Percentiles rank a stretch among this genome's conserved stretches.
Conservation (phyloP, 2,329 filamentous ascomycete genomes). For the Mycosphaerella arachidis region DNA sequence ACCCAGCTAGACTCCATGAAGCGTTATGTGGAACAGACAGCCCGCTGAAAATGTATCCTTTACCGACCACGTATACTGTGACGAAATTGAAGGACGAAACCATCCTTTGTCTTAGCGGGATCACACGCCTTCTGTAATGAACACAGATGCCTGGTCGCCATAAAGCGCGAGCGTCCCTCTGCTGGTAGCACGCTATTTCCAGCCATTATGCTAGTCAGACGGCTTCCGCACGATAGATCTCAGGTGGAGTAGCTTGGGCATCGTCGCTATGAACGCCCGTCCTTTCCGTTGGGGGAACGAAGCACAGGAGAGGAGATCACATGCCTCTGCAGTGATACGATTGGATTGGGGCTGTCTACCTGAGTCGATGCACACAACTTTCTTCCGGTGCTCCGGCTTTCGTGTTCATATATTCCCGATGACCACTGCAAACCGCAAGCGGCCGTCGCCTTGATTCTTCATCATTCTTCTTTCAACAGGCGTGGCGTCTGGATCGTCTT, state of each 20-base stretch:
- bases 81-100: not conserved
- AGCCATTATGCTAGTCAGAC: no score
- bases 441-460: slow-evolving; percentile 45
- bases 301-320: no score
- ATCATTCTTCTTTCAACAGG: slow-evolving; percentile 19
- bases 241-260: no score
- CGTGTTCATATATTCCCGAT: slow-evolving; percentile 47
- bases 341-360: no score
- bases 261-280: no score
- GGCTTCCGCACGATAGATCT: no score
- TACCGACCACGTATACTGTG: not conserved
- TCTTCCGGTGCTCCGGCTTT: not conserved
- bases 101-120: not conserved
- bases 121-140: no score
- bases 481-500: slow-evolving; percentile 28
- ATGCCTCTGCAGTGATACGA: no score
- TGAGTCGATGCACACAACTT: no score
- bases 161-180: not conserved
- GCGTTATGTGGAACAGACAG: slow-evolving; percentile 35
- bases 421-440: slow-evolving; percentile 56
- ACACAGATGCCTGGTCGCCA: no score
- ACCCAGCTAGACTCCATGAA: slow-evolving; percentile 50
- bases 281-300: no score
- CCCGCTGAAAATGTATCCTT: not conserved
- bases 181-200: no score